Conservation (phyloP, 257 asterid species). For the Galeopsis tetrahit region DNA sequence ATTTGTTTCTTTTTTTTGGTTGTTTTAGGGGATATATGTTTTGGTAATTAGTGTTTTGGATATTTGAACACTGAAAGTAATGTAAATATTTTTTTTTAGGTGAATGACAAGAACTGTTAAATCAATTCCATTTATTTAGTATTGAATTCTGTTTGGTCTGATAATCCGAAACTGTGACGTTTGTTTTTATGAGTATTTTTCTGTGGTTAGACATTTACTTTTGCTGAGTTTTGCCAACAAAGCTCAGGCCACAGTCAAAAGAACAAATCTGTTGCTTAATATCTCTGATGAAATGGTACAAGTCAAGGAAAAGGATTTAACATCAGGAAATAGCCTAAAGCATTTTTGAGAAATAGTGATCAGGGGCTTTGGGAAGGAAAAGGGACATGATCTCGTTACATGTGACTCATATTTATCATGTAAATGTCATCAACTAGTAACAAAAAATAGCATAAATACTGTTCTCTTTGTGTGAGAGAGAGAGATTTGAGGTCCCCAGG, state of each 20-base stretch:
- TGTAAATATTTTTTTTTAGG: neutral
- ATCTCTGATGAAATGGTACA: neutral
- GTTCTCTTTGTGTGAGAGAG: neutral
- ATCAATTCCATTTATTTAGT: neutral
- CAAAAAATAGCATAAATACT: neutral
- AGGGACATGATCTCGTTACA: neutral
- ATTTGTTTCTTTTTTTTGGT: neutral
- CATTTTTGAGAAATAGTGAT: neutral
- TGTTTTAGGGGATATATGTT: neutral
- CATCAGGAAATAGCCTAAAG: neutral
- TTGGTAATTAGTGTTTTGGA: slow-evolving; percentile 8
- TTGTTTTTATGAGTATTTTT: neutral
- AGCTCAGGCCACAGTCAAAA: neutral
- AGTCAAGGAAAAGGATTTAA: neutral
- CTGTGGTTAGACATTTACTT: neutral
- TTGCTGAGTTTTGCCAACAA: neutral
- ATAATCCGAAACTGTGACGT: neutral
- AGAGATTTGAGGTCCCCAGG: neutral
- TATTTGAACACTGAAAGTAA: neutral
- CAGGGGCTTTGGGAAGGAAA: neutral
- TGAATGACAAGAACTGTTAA: neutral
- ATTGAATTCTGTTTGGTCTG: neutral
- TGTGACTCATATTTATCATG: slow-evolving; percentile 14
- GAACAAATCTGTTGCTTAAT: neutral
- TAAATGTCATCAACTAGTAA: neutral